Evolutionary conservation across 495 filamentous ascomycete genomes (phyloP), one percentile per base, ranked within the genome.

Genomic region (Aspergillus panamensis): DNA sequence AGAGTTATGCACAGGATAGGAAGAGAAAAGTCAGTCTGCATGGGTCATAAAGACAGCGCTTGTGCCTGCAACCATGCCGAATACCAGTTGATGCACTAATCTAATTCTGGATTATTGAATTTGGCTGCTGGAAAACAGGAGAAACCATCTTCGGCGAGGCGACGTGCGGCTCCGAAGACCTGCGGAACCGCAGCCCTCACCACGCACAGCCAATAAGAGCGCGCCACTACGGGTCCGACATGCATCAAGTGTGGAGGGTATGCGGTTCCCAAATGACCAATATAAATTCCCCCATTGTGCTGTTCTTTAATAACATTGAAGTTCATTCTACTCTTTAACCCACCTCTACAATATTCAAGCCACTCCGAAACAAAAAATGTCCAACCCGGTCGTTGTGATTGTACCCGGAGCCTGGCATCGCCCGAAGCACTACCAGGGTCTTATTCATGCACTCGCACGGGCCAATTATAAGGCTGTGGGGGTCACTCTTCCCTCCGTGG

Each of bases 371-470:
- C 3, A 37, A 44, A 44, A 45, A n/a, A 71, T 71, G 66, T 14
- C 64, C 13, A 62, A 61, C 19, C 65, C 69, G 17, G 66, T 60
- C 1, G 66, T 77, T 45, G 66, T 77, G 16, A 65, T 77, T 21
- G 61, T 77, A 29, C 73, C 73, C n/a, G 74, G 76, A 10, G 60
- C 73, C 8, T 79, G 76, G 73, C 76, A 79, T 44, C 58, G 68
- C 6, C 74, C 74, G 0, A 48, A 67, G 19, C 73, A 74, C 48
- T 77, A 73, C 60, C 61, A 68, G 3, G 45, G 56, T 16, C 68
- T 77, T 3, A 67, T 69, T 20, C 63, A 74, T 43, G 58, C 52
- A 10, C 65, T 79, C 16, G 58, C 48, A 5, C 55, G 58, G 12
- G 39, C 53, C 31, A 64, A 69, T 43, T 73, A 72, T 52, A 61